phyloP scores from a whole-genome alignment of 1,284 basidiomycete genomes.

The Tilletiaria anomala region DNA sequence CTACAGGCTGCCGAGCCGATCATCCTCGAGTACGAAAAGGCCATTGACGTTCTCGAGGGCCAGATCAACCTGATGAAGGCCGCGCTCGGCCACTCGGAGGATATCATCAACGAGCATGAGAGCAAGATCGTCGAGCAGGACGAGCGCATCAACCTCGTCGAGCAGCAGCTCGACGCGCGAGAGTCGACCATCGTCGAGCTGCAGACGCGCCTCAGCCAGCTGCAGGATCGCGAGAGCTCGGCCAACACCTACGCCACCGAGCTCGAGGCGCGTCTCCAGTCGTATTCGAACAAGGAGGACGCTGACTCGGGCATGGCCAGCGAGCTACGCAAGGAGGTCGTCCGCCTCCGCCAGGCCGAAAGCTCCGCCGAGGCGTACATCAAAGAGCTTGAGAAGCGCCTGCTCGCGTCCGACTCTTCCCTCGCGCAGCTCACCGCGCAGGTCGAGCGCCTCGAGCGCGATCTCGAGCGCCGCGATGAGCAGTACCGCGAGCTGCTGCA shows the following conservation, averaged over 20 bases:
- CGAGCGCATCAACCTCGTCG: slow-evolving; percentile 45
- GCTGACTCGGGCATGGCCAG: slow-evolving; percentile 60
- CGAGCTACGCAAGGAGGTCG: slow-evolving; percentile 69
- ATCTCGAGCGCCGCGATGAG: slow-evolving; percentile 58
- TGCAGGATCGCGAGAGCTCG: slow-evolving; percentile 72
- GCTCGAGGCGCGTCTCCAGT: slow-evolving; percentile 74
- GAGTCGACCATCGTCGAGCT: slow-evolving; percentile 67
- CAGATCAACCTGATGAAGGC: slow-evolving; percentile 78
- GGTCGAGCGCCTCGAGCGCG: slow-evolving; percentile 62
- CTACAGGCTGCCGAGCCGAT: slow-evolving; percentile 94
- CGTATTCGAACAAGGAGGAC: slow-evolving; percentile 60
- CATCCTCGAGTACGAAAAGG: slow-evolving; percentile 90
- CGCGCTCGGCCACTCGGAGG: slow-evolving; percentile 74
- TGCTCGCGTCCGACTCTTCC: slow-evolving; percentile 64
- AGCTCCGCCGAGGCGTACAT: slow-evolving; percentile 63
- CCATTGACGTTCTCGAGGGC: slow-evolving; percentile 84
- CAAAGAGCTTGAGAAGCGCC: slow-evolving; percentile 67
- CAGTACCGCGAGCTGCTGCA: slow-evolving; percentile 53
- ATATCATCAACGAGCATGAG: slow-evolving; percentile 77
- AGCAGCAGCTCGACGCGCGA: slow-evolving; percentile 59
- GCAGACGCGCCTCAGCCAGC: slow-evolving; percentile 59
- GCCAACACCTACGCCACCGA: slow-evolving; percentile 88
- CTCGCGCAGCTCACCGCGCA: slow-evolving; percentile 54
- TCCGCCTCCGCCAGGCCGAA: slow-evolving; percentile 62
- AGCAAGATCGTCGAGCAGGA: slow-evolving; percentile 51